Evolutionary conservation across 495 filamentous ascomycete species (phyloP).

Genomic region (Podospora sp.): DNA sequence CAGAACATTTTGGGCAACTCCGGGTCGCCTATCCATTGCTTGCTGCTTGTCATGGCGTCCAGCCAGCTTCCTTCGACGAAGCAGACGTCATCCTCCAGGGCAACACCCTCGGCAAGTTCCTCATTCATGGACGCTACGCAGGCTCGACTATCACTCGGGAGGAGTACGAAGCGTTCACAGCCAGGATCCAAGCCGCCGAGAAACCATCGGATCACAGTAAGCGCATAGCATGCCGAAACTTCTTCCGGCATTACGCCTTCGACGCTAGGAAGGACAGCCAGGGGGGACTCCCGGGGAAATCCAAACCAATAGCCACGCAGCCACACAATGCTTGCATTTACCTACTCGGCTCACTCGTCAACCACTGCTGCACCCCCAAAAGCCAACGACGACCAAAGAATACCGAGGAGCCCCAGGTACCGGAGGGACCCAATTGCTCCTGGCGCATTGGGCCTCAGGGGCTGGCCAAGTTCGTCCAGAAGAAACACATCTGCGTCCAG

Average conservation of each 20-base stretch:
- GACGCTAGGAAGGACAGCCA: conserved; percentile 1
- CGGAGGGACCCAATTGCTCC: conserved; percentile 32
- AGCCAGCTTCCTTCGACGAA: conserved; percentile 2
- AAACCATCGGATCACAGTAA: conserved; percentile 11
- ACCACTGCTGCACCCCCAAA: conserved; percentile 37
- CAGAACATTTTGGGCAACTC: neutral
- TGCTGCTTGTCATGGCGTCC: conserved; percentile 20
- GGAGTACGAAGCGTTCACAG: conserved; percentile 27
- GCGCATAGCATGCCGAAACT: conserved; percentile 23
- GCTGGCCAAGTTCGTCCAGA: conserved; percentile 24
- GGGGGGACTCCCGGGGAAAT: neutral
- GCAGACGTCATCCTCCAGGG: neutral
- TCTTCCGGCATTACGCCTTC: conserved; percentile 38
- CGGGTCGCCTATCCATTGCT: conserved; percentile 24
- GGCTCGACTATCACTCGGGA: conserved; percentile 21
- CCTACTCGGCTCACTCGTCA: conserved; percentile 37
- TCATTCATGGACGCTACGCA: conserved; percentile 26
- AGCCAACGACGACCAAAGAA: neutral
- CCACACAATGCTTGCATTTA: conserved; percentile 29
- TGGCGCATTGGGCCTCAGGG: conserved; percentile 29
- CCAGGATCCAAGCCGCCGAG: neutral
- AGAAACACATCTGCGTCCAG: conserved; percentile 31
- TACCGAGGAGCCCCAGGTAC: neutral
- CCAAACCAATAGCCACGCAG: neutral
- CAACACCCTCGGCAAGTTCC: conserved; percentile 21